Evolutionary conservation across 2,329 filamentous ascomycete genomes (phyloP).

Genomic region (Penicillium sp.): DNA sequence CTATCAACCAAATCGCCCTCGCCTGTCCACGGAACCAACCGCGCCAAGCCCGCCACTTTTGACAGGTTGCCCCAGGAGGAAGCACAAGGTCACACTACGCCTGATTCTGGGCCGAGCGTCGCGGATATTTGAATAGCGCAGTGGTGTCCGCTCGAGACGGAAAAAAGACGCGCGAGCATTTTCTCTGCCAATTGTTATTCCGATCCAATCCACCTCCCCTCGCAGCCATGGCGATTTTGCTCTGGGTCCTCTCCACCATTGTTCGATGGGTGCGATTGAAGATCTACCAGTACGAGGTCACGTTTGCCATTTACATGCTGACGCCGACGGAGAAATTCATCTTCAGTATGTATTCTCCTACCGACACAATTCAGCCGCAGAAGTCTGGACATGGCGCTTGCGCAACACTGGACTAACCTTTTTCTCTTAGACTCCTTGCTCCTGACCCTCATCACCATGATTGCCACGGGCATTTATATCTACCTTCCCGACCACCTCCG

Average conservation of each 20-base stretch:
- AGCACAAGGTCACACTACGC: too few relatives aligned
- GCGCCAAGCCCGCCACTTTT: too few relatives aligned
- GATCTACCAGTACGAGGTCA: conserved; percentile 97
- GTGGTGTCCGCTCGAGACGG: too few relatives aligned
- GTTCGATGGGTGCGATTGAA: conserved; percentile 88
- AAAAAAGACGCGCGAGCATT: too few relatives aligned
- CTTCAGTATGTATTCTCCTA: conserved; percentile 64
- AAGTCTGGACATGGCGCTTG: too few relatives aligned
- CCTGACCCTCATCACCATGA: conserved; percentile 81
- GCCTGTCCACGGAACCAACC: too few relatives aligned
- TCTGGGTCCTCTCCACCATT: conserved; percentile 48
- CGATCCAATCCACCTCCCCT: not conserved
- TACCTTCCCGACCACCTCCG: conserved; percentile 90
- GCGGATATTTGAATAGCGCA: too few relatives aligned
- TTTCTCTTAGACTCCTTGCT: conserved; percentile 68
- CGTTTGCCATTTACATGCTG: conserved; percentile 94
- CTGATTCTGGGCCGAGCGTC: too few relatives aligned
- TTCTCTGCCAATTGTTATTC: too few relatives aligned
- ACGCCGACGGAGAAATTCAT: conserved; percentile 94
- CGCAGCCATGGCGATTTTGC: conserved; percentile 23
- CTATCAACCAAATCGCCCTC: too few relatives aligned
- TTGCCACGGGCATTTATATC: conserved; percentile 77
- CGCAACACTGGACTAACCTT: not conserved
- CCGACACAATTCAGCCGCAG: not conserved
- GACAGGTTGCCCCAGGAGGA: too few relatives aligned